These are phyloP conservation scores for Ogataea nitratoaversa DNA, from an alignment of 805 yeast genomes.

Conservation along the genomic window DNA sequence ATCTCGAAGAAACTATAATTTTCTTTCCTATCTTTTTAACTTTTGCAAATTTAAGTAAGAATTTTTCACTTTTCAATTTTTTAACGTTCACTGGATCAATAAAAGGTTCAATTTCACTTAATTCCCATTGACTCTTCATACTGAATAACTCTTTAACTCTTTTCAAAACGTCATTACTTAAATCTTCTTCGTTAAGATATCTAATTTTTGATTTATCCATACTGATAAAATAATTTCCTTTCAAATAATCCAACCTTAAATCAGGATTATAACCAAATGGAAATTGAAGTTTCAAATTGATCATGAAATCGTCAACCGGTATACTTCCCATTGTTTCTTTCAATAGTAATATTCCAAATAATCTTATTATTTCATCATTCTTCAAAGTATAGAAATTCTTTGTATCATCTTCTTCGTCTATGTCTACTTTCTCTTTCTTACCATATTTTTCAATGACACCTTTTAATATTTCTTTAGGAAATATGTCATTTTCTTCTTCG, in stretches of 20 bases:
- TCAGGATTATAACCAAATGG: conserved; percentile 52
- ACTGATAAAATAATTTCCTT: conserved; percentile 14
- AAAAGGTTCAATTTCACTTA: conserved; percentile 62
- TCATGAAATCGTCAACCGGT: conserved; percentile 48
- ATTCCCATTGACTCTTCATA: conserved; percentile 54
- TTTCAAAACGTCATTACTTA: conserved; percentile 45
- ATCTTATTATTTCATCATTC: conserved; percentile 15
- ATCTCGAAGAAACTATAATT: conserved; percentile 14
- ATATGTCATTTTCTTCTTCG: not conserved
- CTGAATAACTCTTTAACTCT: conserved; percentile 52
- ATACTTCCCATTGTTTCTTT: conserved; percentile 6
- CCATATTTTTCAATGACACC: conserved; percentile 9
- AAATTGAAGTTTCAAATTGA: conserved; percentile 58
- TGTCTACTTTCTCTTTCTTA: conserved; percentile 7
- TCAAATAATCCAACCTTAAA: conserved; percentile 45
- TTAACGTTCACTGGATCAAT: conserved; percentile 54
- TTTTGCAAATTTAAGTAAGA: conserved; percentile 49
- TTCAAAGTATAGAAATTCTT: conserved; percentile 9
- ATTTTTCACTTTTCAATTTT: conserved; percentile 50
- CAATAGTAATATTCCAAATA: conserved; percentile 16
- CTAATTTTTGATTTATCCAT: conserved; percentile 40
- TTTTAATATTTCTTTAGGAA: conserved; percentile 9
- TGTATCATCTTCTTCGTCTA: too few species aligned
- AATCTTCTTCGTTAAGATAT: conserved; percentile 44
- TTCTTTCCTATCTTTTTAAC: conserved; percentile 45